Conservation (phyloP, 257 asterid genomes). For the Verbascum thapsus region DNA sequence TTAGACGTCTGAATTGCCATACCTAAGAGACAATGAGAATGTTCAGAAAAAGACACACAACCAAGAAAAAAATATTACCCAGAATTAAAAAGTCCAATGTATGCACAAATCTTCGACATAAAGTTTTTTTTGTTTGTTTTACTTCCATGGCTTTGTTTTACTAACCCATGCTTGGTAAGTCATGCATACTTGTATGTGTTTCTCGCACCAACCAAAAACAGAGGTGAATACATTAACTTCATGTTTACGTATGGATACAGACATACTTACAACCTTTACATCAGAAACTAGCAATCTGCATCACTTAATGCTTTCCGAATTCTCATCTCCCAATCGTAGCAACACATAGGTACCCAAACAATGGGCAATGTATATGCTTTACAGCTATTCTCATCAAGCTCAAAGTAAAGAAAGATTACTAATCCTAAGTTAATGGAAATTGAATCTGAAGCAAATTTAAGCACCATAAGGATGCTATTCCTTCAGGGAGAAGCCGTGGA, state of each 20-base stretch:
- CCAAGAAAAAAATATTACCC: constrained; percentile 24
- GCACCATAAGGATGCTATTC: not conserved
- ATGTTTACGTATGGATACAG: not conserved
- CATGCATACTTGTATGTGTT: not conserved
- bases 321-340: constrained; percentile 19
- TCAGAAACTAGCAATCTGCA: not conserved
- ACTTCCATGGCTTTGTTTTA: too few relatives aligned
- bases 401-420: not conserved
- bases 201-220: not conserved
- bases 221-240: not conserved
- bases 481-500: not conserved
- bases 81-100: constrained; percentile 7
- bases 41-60: constrained; percentile 11
- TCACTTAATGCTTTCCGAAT: constrained; percentile 13
- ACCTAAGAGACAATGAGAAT: constrained; percentile 48
- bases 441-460: not conserved
- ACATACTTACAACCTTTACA: constrained; percentile 12
- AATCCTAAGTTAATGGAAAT: not conserved
- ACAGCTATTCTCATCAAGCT: not conserved
- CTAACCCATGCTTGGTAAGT: not conserved
- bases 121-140: not conserved
- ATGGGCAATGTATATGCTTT: not conserved
- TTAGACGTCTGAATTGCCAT: constrained; percentile 93
- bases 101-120: not conserved
- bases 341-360: constrained; percentile 5